A percentile compares a stretch with the other conserved stretches of the same genome.
Conservation (phyloP, 78 protist species). For the Speleostelium caveatum region DNA sequence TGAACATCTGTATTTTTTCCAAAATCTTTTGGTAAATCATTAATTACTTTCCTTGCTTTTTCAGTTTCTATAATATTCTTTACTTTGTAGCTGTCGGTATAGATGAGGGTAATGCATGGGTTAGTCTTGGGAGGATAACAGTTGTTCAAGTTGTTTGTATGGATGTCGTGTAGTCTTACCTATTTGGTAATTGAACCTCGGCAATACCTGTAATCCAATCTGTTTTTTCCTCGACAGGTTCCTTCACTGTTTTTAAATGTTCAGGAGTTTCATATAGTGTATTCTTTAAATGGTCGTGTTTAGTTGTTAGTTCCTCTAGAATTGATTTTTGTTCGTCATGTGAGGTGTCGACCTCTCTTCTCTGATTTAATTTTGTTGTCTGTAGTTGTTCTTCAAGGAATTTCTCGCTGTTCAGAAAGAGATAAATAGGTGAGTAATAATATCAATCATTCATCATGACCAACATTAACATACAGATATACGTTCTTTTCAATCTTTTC, state of each 20-base stretch:
- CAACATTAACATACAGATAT: conserved; percentile 25
- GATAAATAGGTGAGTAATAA: too few relatives aligned
- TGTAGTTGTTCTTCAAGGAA: too few relatives aligned
- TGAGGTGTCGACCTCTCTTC: too few relatives aligned
- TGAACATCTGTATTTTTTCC: not conserved
- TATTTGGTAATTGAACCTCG: conserved; percentile 53
- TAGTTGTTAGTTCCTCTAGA: not conserved
- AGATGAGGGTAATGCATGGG: conserved; percentile 1
- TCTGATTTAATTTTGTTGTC: too few relatives aligned
- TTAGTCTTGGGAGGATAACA: not conserved
- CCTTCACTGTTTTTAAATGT: conserved; percentile 18
- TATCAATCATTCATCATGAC: too few relatives aligned
- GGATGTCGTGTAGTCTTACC: too few relatives aligned
- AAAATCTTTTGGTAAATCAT: not conserved
- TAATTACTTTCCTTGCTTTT: conserved; percentile 32
- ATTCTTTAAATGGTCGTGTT: not conserved
- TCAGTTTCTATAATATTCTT: conserved; percentile 72
- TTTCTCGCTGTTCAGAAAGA: too few relatives aligned
- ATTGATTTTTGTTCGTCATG: too few relatives aligned
- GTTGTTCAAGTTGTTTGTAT: too few relatives aligned
- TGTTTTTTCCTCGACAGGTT: conserved; percentile 35
- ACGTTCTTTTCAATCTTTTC: conserved; percentile 35
- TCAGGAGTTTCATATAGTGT: conserved; percentile 64
- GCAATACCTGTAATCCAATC: conserved; percentile 76
- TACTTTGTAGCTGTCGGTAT: not conserved